Evolutionary conservation across 2,329 filamentous ascomycete species (phyloP).

Genomic region (Aspergillus aculeatus): DNA sequence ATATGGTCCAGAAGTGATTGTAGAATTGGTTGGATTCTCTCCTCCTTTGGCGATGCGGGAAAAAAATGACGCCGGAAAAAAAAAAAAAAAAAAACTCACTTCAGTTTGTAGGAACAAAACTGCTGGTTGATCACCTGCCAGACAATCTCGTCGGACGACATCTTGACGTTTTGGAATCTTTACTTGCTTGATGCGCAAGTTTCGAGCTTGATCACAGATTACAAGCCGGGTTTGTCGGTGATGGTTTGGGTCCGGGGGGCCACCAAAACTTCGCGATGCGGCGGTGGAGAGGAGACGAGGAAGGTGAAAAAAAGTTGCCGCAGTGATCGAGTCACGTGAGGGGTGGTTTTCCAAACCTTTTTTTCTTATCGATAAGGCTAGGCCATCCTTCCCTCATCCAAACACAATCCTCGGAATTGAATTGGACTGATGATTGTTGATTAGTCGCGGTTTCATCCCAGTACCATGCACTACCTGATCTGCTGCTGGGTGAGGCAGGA

Average conservation of each 20-base stretch:
- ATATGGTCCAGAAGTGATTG: not conserved
- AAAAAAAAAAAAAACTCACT: conserved; percentile 52
- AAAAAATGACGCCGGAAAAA: not conserved
- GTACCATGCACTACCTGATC: not conserved
- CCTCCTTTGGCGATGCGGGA: not conserved
- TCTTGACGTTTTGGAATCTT: conserved; percentile 35
- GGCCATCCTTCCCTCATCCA: not conserved
- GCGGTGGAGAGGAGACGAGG: conserved; percentile 15
- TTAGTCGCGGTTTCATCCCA: not conserved
- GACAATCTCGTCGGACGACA: conserved; percentile 94
- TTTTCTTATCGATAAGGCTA: conserved; percentile 32
- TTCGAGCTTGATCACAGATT: conserved; percentile 11
- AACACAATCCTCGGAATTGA: not conserved
- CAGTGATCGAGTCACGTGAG: conserved; percentile 27
- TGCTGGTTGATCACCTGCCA: conserved; percentile 97
- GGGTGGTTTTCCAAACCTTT: too few species aligned
- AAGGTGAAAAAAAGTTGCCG: conserved; percentile 32
- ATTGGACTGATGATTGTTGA: not conserved
- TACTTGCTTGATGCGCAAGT: conserved; percentile 5
- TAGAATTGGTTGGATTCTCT: not conserved
- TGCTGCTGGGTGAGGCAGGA: too few species aligned
- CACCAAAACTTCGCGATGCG: not conserved
- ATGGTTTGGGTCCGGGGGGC: not conserved
- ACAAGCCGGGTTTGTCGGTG: conserved; percentile 20
- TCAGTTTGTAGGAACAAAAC: conserved; percentile 93